These are phyloP conservation scores for Amanita pseudoporphyria DNA, from an alignment of 768 basidiomycete genomes.

Conservation along the genomic window DNA sequence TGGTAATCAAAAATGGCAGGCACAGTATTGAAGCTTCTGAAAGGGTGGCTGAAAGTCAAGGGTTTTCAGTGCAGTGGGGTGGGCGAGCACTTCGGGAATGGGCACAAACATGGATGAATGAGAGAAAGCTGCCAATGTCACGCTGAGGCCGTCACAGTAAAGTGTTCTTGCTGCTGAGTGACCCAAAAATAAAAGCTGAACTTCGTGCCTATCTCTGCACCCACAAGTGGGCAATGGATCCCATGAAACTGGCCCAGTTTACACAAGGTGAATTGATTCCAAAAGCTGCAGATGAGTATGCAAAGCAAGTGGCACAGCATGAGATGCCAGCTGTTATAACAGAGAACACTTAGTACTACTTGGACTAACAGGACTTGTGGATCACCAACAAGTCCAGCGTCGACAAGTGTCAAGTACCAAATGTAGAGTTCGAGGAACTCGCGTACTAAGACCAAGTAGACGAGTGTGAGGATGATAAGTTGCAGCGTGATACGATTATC, in stretches of 20 bases:
- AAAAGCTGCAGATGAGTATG: constrained; percentile 19
- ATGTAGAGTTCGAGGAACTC: too few relatives aligned
- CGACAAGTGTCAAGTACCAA: too few relatives aligned
- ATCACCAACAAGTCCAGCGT: too few relatives aligned
- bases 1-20: too few relatives aligned
- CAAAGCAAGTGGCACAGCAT: constrained; percentile 16
- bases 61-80: constrained; percentile 23
- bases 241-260: constrained; percentile 21
- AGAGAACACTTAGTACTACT: too few relatives aligned
- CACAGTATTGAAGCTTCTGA: too few relatives aligned
- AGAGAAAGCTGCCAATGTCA: constrained; percentile 17
- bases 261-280: constrained; percentile 17
- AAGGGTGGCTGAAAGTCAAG: constrained; percentile 19
- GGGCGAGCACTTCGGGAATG: constrained; percentile 16
- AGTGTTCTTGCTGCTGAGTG: constrained; percentile 17
- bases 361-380: too few relatives aligned
- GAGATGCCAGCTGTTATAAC: constrained; percentile 29
- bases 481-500: too few relatives aligned
- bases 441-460: too few relatives aligned
- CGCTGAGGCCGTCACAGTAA: constrained; percentile 19
- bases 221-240: constrained; percentile 28
- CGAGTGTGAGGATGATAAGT: too few relatives aligned
- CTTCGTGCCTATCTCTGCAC: constrained; percentile 20
- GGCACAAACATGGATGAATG: constrained; percentile 16
- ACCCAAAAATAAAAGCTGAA: constrained; percentile 19